A percentile compares a stretch with the other conserved stretches of the same genome.
Conservation (phyloP, 2,329 filamentous ascomycete genomes). For the Rutstroemia sydowiana region DNA sequence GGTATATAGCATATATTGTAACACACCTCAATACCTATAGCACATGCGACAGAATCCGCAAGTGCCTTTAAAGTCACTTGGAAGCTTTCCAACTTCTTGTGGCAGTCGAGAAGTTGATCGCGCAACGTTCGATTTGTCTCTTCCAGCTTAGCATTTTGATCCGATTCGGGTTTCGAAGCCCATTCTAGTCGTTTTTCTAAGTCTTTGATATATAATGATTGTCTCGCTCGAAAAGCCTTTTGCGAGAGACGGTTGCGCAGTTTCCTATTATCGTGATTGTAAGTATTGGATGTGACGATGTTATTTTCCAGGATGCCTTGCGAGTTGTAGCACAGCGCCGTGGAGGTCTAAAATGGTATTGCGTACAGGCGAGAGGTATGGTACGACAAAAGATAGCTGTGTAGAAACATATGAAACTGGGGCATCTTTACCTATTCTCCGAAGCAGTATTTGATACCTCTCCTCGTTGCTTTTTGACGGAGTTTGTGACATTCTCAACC, state of each 20-base stretch:
- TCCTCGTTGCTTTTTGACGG: background rate
- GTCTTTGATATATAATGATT: constrained; percentile 6
- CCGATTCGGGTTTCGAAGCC: constrained; percentile 6
- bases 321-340: too few relatives aligned
- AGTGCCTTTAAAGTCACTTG: constrained; percentile 5
- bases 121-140: constrained; percentile 2
- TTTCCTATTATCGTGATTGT: constrained; percentile 2
- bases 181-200: constrained; percentile 7
- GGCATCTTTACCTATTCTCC: constrained; percentile 7
- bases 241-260: constrained; percentile 7
- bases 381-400: background rate
- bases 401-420: background rate
- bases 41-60: constrained; percentile 5
- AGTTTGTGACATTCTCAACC: background rate
- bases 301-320: too few relatives aligned
- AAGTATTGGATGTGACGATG: background rate
- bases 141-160: constrained; percentile 7
- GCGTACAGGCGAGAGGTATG: background rate
- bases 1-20: background rate
- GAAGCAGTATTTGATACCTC: constrained; percentile 1
- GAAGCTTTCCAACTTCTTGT: constrained; percentile 7
- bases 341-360: too few relatives aligned
- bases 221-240: constrained; percentile 7
- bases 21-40: constrained; percentile 7
- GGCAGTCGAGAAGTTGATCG: constrained; percentile 4